Percentiles rank a stretch among this genome's conserved stretches.
These are phyloP conservation scores for Oryza meridionalis DNA, from an alignment of 176 grass and related monocot genomes.

Conservation along the genomic window DNA sequence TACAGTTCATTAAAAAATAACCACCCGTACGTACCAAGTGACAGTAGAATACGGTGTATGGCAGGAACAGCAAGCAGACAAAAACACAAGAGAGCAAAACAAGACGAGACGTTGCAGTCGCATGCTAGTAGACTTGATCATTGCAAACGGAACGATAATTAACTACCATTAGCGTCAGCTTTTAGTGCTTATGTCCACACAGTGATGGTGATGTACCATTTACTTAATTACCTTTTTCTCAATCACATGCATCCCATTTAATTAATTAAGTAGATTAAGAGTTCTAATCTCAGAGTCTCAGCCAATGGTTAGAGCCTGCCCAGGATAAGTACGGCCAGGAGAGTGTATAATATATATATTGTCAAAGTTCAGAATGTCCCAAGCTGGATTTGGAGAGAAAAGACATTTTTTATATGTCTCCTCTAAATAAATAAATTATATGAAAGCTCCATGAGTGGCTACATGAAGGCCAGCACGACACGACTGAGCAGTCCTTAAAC, in stretches of 20 bases:
- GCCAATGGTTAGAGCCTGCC: constrained; percentile 23
- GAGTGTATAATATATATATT: background rate
- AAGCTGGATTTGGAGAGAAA: background rate
- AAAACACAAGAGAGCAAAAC: constrained; percentile 18
- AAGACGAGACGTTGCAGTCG: background rate
- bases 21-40: background rate
- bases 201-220: background rate
- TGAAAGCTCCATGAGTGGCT: background rate
- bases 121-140: constrained; percentile 29
- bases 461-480: constrained; percentile 25
- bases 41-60: background rate
- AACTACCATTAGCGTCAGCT: background rate
- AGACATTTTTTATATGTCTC: background rate
- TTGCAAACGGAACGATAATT: background rate
- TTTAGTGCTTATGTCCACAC: background rate
- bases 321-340: constrained; percentile 22
- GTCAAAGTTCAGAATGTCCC: constrained; percentile 12
- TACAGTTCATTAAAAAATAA: background rate
- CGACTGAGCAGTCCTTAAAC: background rate
- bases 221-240: background rate
- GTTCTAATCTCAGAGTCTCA: background rate
- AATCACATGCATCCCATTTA: background rate
- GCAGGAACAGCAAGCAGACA: constrained; percentile 30
- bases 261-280: background rate
- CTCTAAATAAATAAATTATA: background rate